Percentiles rank a stretch among this genome's conserved stretches.
Evolutionary conservation across 306 rosid species (phyloP).

Genomic region (Pueraria montana): DNA sequence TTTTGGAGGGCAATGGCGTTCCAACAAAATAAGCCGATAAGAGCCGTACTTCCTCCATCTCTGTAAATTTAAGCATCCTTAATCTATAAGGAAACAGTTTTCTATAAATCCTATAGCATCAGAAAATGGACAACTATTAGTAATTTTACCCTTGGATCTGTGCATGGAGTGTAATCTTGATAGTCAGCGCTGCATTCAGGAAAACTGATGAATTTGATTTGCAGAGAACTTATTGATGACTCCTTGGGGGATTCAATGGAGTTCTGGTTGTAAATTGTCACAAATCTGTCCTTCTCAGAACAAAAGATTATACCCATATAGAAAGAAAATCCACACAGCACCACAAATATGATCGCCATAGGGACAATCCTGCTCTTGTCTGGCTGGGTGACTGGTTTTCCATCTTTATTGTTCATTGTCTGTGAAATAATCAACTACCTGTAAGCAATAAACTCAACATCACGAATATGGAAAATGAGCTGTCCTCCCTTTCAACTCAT

Average conservation of each 20-base stretch:
- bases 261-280: constrained; percentile 46
- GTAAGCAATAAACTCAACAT: constrained; percentile 40
- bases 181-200: constrained; percentile 77
- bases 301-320: constrained; percentile 93
- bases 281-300: constrained; percentile 63
- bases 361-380: constrained; percentile 75
- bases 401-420: constrained; percentile 87
- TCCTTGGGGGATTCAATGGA: constrained; percentile 60
- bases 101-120: constrained; percentile 24
- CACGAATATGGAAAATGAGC: background rate
- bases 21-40: constrained; percentile 81
- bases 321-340: constrained; percentile 86
- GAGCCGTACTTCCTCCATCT: constrained; percentile 89
- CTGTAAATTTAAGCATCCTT: constrained; percentile 63
- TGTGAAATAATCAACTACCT: constrained; percentile 57
- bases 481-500: background rate
- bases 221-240: constrained; percentile 62
- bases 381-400: constrained; percentile 61
- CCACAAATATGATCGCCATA: constrained; percentile 63
- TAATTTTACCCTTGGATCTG: constrained; percentile 86
- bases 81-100: constrained; percentile 24
- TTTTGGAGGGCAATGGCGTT: constrained; percentile 93
- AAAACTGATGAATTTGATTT: constrained; percentile 60
- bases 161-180: constrained; percentile 99
- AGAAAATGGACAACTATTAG: constrained; percentile 17